These are phyloP conservation scores for Macrolepiota fuliginosa DNA, from an alignment of 768 basidiomycete species.

Conservation along the genomic window DNA sequence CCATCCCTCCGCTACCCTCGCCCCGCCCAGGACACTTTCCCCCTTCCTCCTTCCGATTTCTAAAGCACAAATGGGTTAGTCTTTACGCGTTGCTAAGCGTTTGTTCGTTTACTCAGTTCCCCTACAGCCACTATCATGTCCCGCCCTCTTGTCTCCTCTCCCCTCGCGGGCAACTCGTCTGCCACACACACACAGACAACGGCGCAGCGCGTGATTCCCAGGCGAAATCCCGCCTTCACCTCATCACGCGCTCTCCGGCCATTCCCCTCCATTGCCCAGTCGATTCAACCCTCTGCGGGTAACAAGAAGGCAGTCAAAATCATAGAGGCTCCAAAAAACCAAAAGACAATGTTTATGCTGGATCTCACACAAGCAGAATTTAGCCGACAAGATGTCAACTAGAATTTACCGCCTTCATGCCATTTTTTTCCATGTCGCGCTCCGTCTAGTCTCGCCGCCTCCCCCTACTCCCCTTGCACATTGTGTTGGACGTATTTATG, in stretches of 20 bases:
- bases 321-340: conserved; percentile 76
- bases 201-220: conserved; percentile 33
- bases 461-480: background rate
- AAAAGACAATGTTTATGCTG: conserved; percentile 67
- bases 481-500: background rate
- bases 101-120: background rate
- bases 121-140: conserved; percentile 32
- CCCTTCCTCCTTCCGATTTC: background rate
- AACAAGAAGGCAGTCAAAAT: conserved; percentile 60
- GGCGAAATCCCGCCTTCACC: conserved; percentile 56
- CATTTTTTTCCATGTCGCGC: background rate
- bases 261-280: conserved; percentile 61
- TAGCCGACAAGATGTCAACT: conserved; percentile 49
- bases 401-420: conserved; percentile 1
- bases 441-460: conserved; percentile 27
- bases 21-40: background rate
- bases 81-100: background rate
- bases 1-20: background rate
- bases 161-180: conserved; percentile 44
- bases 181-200: conserved; percentile 25
- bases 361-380: conserved; percentile 84
- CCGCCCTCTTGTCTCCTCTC: conserved; percentile 58
- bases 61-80: conserved; percentile 11
- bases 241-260: conserved; percentile 76
- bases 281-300: conserved; percentile 31